Percentiles rank a stretch among this genome's conserved stretches.
Evolutionary conservation across 2,329 filamentous ascomycete genomes (phyloP).

Genomic region (Neonectria punicea): DNA sequence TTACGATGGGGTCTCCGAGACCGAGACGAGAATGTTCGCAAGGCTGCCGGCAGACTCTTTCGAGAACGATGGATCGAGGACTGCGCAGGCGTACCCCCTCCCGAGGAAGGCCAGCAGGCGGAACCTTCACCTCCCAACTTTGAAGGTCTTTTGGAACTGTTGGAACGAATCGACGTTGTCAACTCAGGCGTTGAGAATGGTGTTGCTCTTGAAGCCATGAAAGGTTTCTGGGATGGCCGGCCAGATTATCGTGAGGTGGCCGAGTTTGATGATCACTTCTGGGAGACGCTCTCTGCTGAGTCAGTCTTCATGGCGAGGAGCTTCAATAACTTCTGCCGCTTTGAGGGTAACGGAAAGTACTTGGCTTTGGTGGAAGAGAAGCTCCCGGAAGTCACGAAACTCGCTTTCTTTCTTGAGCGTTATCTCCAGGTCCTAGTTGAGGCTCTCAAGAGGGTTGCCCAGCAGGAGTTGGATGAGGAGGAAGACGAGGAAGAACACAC

Average conservation of each 20-base stretch:
- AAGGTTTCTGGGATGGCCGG: slow-evolving; percentile 93
- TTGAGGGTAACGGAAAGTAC: slow-evolving; percentile 77
- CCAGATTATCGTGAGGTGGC: slow-evolving; percentile 82
- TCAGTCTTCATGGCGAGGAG: slow-evolving; percentile 90
- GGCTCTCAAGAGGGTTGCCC: slow-evolving; percentile 66
- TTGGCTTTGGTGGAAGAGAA: slow-evolving; percentile 87
- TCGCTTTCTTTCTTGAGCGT: slow-evolving; percentile 86
- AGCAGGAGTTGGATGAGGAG: slow-evolving; percentile 66
- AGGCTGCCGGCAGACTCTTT: slow-evolving; percentile 90
- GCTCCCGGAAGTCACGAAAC: slow-evolving; percentile 90
- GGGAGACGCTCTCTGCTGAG: slow-evolving; percentile 84
- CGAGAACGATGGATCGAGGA: slow-evolving; percentile 98
- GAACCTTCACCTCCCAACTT: slow-evolving; percentile 74
- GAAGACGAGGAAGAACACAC: slow-evolving; percentile 81
- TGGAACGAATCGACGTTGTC: slow-evolving; percentile 93
- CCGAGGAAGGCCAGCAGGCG: slow-evolving; percentile 65
- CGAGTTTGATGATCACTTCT: slow-evolving; percentile 78
- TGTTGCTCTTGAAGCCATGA: slow-evolving; percentile 93
- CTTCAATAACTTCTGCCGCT: slow-evolving; percentile 92
- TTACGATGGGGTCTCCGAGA: slow-evolving; percentile 94
- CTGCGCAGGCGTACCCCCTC: slow-evolving; percentile 76
- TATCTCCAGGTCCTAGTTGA: slow-evolving; percentile 78
- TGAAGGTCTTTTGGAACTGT: slow-evolving; percentile 86
- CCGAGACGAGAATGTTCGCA: slow-evolving; percentile 92
- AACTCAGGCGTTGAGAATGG: slow-evolving; percentile 91